These are phyloP conservation scores for Blastocystis sp. DNA, from an alignment of 352 stramenopile species.

Conservation along the genomic window DNA sequence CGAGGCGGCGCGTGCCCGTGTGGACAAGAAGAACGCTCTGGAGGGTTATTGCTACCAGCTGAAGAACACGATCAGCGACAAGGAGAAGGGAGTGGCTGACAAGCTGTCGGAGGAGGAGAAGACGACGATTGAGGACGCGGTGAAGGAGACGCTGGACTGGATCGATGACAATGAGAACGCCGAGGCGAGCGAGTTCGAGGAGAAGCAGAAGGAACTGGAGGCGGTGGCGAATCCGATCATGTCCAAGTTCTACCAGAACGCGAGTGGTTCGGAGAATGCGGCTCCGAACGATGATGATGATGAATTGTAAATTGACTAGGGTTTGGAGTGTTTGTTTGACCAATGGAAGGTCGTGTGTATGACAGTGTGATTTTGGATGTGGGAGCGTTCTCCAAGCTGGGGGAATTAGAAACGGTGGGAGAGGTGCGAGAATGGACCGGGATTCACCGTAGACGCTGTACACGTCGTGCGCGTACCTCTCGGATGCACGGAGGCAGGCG, in stretches of 20 bases:
- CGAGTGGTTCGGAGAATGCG: neutral
- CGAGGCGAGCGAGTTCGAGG: slow-evolving; percentile 90
- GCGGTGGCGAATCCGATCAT: slow-evolving; percentile 90
- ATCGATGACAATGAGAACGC: slow-evolving; percentile 93
- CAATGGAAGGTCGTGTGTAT: neutral
- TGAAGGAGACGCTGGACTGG: slow-evolving; percentile 96
- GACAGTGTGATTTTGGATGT: slow-evolving; percentile 10
- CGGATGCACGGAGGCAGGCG: neutral
- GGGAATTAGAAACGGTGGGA: neutral
- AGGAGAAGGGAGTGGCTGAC: slow-evolving; percentile 82
- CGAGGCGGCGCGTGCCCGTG: slow-evolving; percentile 78
- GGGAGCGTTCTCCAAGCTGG: neutral
- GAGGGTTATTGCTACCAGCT: slow-evolving; percentile 90
- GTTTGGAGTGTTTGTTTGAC: slow-evolving; percentile 5
- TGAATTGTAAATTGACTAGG: slow-evolving; percentile 48
- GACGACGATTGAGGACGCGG: slow-evolving; percentile 75
- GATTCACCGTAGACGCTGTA: neutral
- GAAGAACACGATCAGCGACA: slow-evolving; percentile 82
- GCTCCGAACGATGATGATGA: slow-evolving; percentile 26
- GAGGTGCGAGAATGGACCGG: neutral
- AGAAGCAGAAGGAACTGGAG: slow-evolving; percentile 97
- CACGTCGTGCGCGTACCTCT: neutral
- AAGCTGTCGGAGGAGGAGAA: slow-evolving; percentile 88
- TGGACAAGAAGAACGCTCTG: slow-evolving; percentile 86
- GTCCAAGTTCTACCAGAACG: slow-evolving; percentile 82